Percentiles rank a stretch among this genome's conserved stretches.
These are phyloP conservation scores for Tylopilus sp. DNA, from an alignment of 1,284 basidiomycete species.

Conservation along the genomic window DNA sequence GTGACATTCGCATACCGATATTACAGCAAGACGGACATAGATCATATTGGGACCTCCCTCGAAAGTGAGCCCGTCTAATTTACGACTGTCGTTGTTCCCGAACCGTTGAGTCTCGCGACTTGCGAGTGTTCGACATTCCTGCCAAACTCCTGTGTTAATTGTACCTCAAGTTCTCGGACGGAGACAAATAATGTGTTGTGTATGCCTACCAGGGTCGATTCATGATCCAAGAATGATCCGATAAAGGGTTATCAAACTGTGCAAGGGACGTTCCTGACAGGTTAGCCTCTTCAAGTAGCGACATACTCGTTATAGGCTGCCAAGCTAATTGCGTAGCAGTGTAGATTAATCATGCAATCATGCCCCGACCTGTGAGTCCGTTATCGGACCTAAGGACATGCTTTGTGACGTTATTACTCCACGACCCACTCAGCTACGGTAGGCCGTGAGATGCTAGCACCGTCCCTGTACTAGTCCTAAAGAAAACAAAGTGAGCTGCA, in stretches of 20 bases:
- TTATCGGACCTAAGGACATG: too few species aligned
- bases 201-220: constrained; percentile 1
- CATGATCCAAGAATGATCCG: neutral
- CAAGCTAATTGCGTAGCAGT: neutral
- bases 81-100: constrained; percentile 7
- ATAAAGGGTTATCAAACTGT: too few species aligned
- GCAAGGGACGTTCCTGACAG: too few species aligned
- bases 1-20: constrained; percentile 11
- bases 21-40: constrained; percentile 11
- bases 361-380: too few species aligned
- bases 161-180: neutral
- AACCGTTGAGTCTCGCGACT: neutral
- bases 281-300: neutral
- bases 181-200: neutral
- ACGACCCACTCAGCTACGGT: neutral
- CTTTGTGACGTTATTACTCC: neutral
- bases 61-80: constrained; percentile 10
- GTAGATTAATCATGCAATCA: too few species aligned
- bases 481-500: neutral
- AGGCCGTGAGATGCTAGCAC: neutral
- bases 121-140: neutral
- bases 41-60: neutral
- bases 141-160: neutral
- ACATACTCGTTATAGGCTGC: neutral
- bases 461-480: neutral